Percentiles rank a stretch among this genome's conserved stretches.
These are phyloP conservation scores for Lyophyllum decastes DNA, from an alignment of 768 basidiomycete genomes.

Conservation along the genomic window DNA sequence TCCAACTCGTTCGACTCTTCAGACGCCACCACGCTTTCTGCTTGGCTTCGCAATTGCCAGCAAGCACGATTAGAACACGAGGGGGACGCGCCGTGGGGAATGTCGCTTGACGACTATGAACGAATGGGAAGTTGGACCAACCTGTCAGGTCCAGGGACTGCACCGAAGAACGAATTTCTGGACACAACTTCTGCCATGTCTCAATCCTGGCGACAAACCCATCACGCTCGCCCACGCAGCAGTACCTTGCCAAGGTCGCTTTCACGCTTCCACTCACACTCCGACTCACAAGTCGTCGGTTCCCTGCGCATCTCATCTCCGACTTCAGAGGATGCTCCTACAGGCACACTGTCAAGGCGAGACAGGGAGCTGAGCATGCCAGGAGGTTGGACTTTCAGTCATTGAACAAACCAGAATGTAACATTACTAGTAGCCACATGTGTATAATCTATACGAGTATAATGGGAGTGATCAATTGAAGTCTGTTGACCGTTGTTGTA, in stretches of 20 bases:
- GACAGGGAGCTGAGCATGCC: conserved; percentile 40
- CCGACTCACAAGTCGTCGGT: not conserved
- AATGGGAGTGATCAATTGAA: not conserved
- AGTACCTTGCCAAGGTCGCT: not conserved
- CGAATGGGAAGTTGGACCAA: conserved; percentile 49
- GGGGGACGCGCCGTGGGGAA: conserved; percentile 26
- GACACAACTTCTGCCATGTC: not conserved
- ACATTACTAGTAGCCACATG: not conserved
- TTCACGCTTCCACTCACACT: not conserved
- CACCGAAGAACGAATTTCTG: conserved; percentile 3
- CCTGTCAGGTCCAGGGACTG: conserved; percentile 12
- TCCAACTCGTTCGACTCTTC: conserved; percentile 24
- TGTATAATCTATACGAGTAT: not conserved
- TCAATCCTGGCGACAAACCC: not conserved
- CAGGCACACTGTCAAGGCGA: conserved; percentile 2
- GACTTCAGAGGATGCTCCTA: not conserved
- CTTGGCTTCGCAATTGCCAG: conserved; percentile 43
- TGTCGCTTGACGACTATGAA: conserved; percentile 52
- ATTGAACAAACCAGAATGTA: not conserved
- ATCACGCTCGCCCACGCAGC: not conserved
- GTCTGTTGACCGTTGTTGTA: not conserved
- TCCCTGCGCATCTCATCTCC: not conserved
- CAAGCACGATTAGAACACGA: conserved; percentile 26
- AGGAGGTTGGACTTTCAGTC: conserved; percentile 36
- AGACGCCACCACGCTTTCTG: conserved; percentile 22